Evolutionary conservation across 2,329 filamentous ascomycete genomes (phyloP).

Genomic region (Pseudocercospora ulei): DNA sequence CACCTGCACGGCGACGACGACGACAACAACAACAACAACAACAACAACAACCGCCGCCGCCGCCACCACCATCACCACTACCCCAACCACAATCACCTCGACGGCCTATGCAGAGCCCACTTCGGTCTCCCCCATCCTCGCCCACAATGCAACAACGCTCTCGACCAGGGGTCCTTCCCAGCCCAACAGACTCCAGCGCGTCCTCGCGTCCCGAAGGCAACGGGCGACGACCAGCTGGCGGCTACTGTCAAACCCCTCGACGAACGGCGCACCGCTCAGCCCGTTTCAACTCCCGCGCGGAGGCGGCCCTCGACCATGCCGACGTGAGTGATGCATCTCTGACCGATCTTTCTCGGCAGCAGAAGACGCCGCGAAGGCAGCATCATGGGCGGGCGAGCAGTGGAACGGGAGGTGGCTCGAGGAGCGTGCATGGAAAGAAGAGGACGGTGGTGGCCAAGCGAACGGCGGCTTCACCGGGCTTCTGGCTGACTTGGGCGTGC

Average conservation of each 20-base stretch:
- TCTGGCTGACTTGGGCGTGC: constrained; percentile 25
- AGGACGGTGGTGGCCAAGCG: constrained; percentile 11
- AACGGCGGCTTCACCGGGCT: constrained; percentile 14
- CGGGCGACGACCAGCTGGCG: constrained; percentile 21
- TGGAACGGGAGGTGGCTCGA: constrained; percentile 11
- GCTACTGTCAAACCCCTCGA: constrained; percentile 21
- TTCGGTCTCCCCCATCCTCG: constrained; percentile 14
- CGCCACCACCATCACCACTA: constrained; percentile 11
- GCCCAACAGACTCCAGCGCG: constrained; percentile 17
- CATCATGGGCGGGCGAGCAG: constrained; percentile 18
- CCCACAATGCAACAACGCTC: constrained; percentile 7
- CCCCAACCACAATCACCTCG: constrained; percentile 2
- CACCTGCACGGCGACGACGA: constrained; percentile 12
- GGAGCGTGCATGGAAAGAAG: constrained; percentile 8
- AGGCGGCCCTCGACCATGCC: constrained; percentile 28
- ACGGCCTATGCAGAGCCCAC: constrained; percentile 10
- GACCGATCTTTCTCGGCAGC: constrained; percentile 24
- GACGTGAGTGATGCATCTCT: constrained; percentile 29
- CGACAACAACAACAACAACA: constrained; percentile 1
- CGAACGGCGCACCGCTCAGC: constrained; percentile 25
- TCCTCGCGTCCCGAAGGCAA: constrained; percentile 10
- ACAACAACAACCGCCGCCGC: constrained; percentile 13
- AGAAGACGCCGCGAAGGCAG: constrained; percentile 23
- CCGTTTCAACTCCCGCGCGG: constrained; percentile 27
- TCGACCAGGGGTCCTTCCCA: constrained; percentile 19